These are phyloP conservation scores for Colletotrichum sublineola DNA, from an alignment of 2,329 filamentous ascomycete genomes.

Conservation along the genomic window DNA sequence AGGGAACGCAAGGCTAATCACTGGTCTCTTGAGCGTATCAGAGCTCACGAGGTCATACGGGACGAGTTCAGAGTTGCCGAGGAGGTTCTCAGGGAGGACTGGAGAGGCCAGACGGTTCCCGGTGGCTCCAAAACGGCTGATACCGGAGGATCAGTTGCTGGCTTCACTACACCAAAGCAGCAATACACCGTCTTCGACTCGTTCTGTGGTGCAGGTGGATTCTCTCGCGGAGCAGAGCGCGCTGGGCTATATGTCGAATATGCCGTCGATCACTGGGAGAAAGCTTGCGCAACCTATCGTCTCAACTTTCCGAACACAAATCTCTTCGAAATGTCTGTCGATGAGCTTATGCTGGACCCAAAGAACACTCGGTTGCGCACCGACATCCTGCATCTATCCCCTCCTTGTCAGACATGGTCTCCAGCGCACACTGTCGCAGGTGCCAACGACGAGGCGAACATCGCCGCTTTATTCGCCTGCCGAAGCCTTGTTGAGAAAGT, in stretches of 20 bases:
- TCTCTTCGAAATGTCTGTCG: conserved; percentile 62
- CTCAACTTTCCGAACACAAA: conserved; percentile 68
- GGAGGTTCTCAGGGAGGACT: conserved; percentile 50
- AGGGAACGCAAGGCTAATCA: conserved; percentile 48
- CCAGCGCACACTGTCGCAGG: conserved; percentile 74
- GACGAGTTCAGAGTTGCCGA: conserved; percentile 49
- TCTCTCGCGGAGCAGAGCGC: conserved; percentile 71
- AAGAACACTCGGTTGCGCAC: conserved; percentile 56
- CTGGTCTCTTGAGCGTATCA: conserved; percentile 53
- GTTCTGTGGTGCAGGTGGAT: conserved; percentile 81
- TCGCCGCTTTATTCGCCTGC: conserved; percentile 68
- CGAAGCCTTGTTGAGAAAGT: conserved; percentile 67
- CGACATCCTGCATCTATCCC: conserved; percentile 81
- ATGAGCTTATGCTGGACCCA: conserved; percentile 61
- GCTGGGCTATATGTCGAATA: conserved; percentile 71
- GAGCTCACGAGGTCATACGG: conserved; percentile 49
- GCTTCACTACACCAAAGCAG: conserved; percentile 48
- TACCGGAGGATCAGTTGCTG: background rate
- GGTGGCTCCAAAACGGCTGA: conserved; percentile 52
- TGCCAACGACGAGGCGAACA: conserved; percentile 76
- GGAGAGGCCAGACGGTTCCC: conserved; percentile 54
- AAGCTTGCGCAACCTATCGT: conserved; percentile 70
- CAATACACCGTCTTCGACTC: conserved; percentile 78
- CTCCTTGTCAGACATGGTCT: conserved; percentile 83
- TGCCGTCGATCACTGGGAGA: conserved; percentile 72